Conservation (phyloP, 2,329 filamentous ascomycete species). For the Fusarium sp. region DNA sequence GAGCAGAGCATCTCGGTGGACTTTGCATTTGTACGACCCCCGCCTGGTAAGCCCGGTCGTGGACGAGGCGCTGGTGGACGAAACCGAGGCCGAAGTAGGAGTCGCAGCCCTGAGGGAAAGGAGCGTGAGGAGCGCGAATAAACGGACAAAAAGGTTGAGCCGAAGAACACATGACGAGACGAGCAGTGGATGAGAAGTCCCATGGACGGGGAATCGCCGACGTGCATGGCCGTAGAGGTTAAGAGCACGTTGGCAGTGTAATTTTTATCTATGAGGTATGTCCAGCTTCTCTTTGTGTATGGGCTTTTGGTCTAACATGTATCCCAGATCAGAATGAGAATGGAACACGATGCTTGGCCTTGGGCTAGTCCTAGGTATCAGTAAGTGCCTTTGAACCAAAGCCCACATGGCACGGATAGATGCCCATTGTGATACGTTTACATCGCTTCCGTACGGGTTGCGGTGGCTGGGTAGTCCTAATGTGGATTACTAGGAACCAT, state of each 20-base stretch:
- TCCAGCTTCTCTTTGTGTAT: not conserved
- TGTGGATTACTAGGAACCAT: not conserved
- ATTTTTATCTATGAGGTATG: conserved; percentile 48
- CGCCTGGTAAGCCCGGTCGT: conserved; percentile 65
- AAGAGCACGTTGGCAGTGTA: conserved; percentile 49
- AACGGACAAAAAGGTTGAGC: conserved; percentile 8
- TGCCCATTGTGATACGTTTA: conserved; percentile 11
- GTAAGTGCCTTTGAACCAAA: not conserved
- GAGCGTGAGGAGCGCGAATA: conserved; percentile 52
- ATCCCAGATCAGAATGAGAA: conserved; percentile 25
- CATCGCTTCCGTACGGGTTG: too few species aligned
- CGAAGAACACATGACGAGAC: not conserved
- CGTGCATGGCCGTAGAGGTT: conserved; percentile 36
- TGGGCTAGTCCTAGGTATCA: not conserved
- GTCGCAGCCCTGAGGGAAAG: conserved; percentile 61
- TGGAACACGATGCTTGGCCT: not conserved
- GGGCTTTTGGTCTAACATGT: conserved; percentile 6
- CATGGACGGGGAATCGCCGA: conserved; percentile 38
- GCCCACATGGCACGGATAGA: not conserved
- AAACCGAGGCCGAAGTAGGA: conserved; percentile 63
- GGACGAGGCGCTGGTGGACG: conserved; percentile 57
- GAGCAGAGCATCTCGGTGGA: conserved; percentile 86
- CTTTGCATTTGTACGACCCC: conserved; percentile 87
- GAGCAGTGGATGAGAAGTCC: not conserved
- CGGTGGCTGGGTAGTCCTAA: not conserved